Conservation (phyloP, 1,139 yeast species). For the Taiozyma sp. region DNA sequence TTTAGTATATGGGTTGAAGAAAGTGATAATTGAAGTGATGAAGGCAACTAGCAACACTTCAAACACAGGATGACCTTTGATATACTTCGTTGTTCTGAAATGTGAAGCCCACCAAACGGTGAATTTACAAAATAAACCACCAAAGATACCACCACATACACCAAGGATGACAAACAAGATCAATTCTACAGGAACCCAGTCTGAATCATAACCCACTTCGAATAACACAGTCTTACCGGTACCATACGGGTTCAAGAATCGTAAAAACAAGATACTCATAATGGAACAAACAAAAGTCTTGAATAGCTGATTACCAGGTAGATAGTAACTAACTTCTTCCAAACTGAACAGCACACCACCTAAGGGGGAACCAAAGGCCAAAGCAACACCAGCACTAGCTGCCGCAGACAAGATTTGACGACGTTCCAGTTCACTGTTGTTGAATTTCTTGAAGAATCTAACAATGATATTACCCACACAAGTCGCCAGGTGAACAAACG, state of each 20-base stretch:
- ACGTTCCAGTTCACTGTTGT: conserved; percentile 46
- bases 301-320: conserved; percentile 53
- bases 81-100: conserved; percentile 32
- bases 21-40: conserved; percentile 45
- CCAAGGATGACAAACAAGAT: conserved; percentile 46
- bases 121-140: conserved; percentile 48
- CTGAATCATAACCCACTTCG: conserved; percentile 48
- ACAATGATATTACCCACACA: conserved; percentile 56
- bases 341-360: conserved; percentile 59
- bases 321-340: conserved; percentile 56
- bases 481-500: conserved; percentile 61
- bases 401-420: conserved; percentile 56
- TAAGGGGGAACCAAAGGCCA: conserved; percentile 64
- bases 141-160: conserved; percentile 52
- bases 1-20: conserved; percentile 47
- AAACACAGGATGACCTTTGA: conserved; percentile 37
- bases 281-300: conserved; percentile 59
- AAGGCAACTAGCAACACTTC: conserved; percentile 46
- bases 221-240: conserved; percentile 59
- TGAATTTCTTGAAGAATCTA: conserved; percentile 43
- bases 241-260: conserved; percentile 55
- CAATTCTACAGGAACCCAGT: conserved; percentile 50
- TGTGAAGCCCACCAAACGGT: conserved; percentile 43
- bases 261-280: conserved; percentile 48
- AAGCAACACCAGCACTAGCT: conserved; percentile 59